Evolutionary conservation across 805 yeast species (phyloP), one percentile per base, ranked within the genome.

Genomic region (Candida namnaoensis): DNA sequence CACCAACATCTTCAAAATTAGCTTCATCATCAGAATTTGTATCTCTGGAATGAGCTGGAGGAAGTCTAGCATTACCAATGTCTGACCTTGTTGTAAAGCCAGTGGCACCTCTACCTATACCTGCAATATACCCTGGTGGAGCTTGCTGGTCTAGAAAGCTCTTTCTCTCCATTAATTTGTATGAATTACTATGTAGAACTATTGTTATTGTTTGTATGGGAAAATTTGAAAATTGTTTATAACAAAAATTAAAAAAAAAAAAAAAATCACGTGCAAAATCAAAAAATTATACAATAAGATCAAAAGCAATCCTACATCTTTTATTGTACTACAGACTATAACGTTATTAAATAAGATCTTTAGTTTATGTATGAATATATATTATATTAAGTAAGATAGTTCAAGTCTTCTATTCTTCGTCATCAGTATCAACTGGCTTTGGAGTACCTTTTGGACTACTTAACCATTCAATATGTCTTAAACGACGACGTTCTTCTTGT

Each of bases 391-490:
- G 3, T 19, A 19, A 8, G 28, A 4, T 10, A 26, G 28, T 10
- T 8, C 28, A 8, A 14, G 35, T 19, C 25, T 41, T 48, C 44
- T 74, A 75, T 32, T 82, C 91, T 62, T 91, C 98, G 48, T 87
- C 96, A 58, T 93, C 98, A 34, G 97, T 82, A 57, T 93, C 95
- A 28, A 71, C 79, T 5, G 96, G 95, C 61, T 84, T 85, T 52
- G 98, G 98, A 19, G 99, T 93, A 30, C 99, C 99, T 79, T 93
- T 93, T 50, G 99, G 96, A 54, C 95, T 78, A 52, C 81, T 82
- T 60, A 91, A 74, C 99, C 99, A 91, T 54, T 86, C 96, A 41
- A 91, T 72, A 63, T 91, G 85, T 66, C 98, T 81, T 63, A 88
- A 68, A 66, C 99, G 82, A 70, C 98, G 84, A 71, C 98, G 82